phyloP scores from a whole-genome alignment of 2,329 filamentous ascomycete genomes.

The Fusarium sp. region DNA sequence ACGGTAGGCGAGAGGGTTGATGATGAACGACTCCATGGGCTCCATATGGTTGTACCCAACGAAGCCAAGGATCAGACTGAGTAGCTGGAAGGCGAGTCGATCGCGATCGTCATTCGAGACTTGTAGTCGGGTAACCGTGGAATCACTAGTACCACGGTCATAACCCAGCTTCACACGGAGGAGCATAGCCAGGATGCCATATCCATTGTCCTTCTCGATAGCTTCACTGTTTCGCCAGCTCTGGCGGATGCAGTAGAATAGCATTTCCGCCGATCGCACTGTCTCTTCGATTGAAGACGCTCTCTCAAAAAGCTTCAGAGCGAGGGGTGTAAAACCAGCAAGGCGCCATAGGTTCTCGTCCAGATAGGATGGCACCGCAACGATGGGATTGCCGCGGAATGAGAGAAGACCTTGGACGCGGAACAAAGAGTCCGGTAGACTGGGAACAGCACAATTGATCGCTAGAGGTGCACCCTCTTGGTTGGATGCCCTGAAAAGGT shows the following conservation, averaged over 20 bases:
- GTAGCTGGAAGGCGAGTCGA: conserved; percentile 69
- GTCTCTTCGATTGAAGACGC: conserved; percentile 77
- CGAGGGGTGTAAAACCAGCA: conserved; percentile 88
- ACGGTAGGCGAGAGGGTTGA: conserved; percentile 94
- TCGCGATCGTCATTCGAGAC: conserved; percentile 66
- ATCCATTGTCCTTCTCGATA: conserved; percentile 96
- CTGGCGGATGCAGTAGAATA: conserved; percentile 86
- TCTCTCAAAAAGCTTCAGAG: conserved; percentile 84
- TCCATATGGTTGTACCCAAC: conserved; percentile 86
- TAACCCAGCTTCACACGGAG: conserved; percentile 84
- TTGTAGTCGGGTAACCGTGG: conserved; percentile 52
- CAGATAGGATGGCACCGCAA: conserved; percentile 82
- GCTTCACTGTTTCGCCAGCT: conserved; percentile 99
- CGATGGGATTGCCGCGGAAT: conserved; percentile 83
- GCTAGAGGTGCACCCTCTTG: conserved; percentile 76
- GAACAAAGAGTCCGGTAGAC: conserved; percentile 88
- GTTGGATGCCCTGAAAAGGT: conserved; percentile 55
- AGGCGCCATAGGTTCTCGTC: conserved; percentile 94
- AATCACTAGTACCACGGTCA: conserved; percentile 49
- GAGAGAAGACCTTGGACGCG: conserved; percentile 83
- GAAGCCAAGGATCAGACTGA: conserved; percentile 84
- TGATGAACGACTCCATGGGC: conserved; percentile 89
- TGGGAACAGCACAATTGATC: conserved; percentile 88
- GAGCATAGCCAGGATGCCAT: conserved; percentile 85
- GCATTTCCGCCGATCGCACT: conserved; percentile 80